phyloP scores from a whole-genome alignment of 495 filamentous ascomycete genomes.

The Corynascus novoguineensis region DNA sequence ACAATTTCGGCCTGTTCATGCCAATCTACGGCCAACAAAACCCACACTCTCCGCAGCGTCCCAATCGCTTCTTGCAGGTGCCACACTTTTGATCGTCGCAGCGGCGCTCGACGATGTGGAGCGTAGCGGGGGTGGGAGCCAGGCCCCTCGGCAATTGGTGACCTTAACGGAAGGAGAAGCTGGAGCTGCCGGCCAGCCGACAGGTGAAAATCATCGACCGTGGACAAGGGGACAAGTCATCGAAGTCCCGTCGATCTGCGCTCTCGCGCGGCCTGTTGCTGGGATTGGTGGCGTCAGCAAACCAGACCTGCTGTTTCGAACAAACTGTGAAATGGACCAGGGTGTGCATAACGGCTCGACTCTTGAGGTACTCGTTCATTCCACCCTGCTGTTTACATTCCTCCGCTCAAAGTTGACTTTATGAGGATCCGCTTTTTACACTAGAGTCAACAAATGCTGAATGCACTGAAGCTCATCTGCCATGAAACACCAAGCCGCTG shows the following conservation, averaged over 20 bases:
- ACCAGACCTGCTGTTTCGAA: constrained; percentile 5
- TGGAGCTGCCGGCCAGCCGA: constrained; percentile 17
- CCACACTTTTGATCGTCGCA: constrained; percentile 1
- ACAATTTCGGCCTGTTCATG: background rate
- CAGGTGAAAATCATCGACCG: constrained; percentile 17
- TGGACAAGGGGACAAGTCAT: too few species aligned
- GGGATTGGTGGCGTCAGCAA: constrained; percentile 16
- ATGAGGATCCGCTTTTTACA: too few species aligned
- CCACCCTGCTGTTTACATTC: background rate
- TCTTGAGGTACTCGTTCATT: too few species aligned
- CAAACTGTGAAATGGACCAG: constrained; percentile 4
- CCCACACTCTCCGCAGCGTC: background rate
- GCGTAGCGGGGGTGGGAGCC: background rate
- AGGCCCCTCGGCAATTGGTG: constrained; percentile 27
- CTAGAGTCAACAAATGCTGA: too few species aligned
- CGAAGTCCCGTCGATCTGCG: constrained; percentile 10
- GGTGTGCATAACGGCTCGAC: background rate
- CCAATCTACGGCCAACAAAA: background rate
- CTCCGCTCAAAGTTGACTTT: too few species aligned
- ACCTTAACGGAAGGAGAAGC: constrained; percentile 2
- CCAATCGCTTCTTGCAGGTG: background rate
- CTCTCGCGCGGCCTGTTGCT: background rate
- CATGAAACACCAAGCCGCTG: too few species aligned
- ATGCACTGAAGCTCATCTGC: too few species aligned
- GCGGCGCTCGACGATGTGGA: background rate